A percentile compares a stretch with the other conserved stretches of the same genome.
phyloP scores from a whole-genome alignment of 2,329 filamentous ascomycete genomes.

The Ophiocordyceps camponoti-floridani region DNA sequence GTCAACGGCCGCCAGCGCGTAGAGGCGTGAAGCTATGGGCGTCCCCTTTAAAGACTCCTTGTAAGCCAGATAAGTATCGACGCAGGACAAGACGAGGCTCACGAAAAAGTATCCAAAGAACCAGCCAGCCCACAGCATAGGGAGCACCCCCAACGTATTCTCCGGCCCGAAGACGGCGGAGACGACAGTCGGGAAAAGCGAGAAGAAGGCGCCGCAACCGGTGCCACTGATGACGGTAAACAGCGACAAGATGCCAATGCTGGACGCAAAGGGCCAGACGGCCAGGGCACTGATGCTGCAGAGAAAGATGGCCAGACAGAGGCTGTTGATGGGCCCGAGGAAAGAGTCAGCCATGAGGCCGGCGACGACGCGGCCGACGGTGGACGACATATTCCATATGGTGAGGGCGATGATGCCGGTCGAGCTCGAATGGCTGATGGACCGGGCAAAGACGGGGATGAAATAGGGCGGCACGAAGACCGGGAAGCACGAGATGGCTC shows the following conservation, averaged over 20 bases:
- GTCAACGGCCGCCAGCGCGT: constrained; percentile 6
- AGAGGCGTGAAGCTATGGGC: constrained; percentile 10
- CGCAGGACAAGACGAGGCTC: not conserved
- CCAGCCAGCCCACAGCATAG: constrained; percentile 11
- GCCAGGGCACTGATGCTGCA: constrained; percentile 8
- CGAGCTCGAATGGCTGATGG: constrained; percentile 7
- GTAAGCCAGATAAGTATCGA: not conserved
- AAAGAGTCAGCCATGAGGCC: constrained; percentile 9
- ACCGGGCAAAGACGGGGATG: constrained; percentile 10
- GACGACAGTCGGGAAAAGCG: constrained; percentile 8
- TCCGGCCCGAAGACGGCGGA: constrained; percentile 7
- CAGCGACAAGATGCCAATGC: constrained; percentile 6
- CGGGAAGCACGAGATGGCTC: constrained; percentile 8
- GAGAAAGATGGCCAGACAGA: constrained; percentile 8
- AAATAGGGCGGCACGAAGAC: constrained; percentile 12
- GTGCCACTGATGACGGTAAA: constrained; percentile 11
- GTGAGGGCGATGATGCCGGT: constrained; percentile 7
- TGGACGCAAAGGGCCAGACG: constrained; percentile 10
- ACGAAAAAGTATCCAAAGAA: constrained; percentile 12
- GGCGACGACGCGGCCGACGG: constrained; percentile 9
- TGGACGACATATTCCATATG: constrained; percentile 11
- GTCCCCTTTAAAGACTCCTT: constrained; percentile 6
- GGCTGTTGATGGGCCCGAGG: constrained; percentile 10
- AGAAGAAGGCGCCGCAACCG: constrained; percentile 12
- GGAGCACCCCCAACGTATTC: constrained; percentile 10